phyloP scores from a whole-genome alignment of 139 green algal species.

The Coelastrella sp. region DNA sequence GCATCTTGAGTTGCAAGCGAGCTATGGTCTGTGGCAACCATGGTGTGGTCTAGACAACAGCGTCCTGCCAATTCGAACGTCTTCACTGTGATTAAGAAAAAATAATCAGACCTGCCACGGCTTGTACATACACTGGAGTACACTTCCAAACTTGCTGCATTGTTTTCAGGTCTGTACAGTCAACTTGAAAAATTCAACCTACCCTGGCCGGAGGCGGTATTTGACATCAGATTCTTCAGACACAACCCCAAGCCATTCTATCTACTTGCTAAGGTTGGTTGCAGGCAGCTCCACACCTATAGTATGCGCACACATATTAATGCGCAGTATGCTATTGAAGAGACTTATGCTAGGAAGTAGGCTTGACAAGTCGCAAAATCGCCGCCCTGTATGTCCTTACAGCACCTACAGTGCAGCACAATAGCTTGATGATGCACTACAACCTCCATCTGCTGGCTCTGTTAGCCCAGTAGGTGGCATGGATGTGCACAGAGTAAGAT shows the following conservation, averaged over 20 bases:
- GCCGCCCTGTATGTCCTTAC: no score
- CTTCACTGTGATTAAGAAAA: no score
- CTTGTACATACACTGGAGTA: background rate
- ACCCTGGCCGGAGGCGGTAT: constrained; percentile 74
- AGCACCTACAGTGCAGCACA: background rate
- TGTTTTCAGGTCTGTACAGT: constrained; percentile 70
- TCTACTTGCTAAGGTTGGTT: constrained; percentile 70
- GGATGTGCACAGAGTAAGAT: background rate
- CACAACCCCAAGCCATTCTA: constrained; percentile 79
- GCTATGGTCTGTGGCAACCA: no score
- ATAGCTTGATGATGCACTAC: background rate
- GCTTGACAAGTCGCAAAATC: no score
- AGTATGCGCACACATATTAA: no score
- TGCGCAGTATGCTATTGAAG: no score
- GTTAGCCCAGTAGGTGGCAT: background rate
- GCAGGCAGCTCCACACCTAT: background rate
- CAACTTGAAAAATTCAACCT: constrained; percentile 76
- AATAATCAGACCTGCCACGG: no score
- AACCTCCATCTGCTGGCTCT: background rate
- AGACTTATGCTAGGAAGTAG: no score
- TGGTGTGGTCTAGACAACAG: no score
- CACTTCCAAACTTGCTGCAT: background rate
- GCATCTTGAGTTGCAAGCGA: no score
- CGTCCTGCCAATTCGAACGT: no score
- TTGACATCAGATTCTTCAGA: constrained; percentile 82